Conservation (phyloP, 2,329 filamentous ascomycete species). For the Colletotrichum coccodes region DNA sequence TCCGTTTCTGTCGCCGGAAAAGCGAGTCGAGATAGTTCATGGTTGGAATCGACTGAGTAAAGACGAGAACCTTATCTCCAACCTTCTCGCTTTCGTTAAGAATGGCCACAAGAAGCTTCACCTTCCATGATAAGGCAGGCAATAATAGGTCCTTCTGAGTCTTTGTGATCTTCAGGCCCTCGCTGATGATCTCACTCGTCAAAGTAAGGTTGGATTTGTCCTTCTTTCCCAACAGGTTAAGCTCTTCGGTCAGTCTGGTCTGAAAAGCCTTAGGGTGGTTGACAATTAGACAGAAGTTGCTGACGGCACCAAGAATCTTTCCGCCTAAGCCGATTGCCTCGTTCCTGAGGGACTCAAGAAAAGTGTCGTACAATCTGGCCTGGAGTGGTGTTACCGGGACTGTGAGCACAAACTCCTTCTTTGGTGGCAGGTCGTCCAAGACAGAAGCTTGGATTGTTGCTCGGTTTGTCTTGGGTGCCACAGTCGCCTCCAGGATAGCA, state of each 20-base stretch:
- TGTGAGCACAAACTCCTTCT: slow-evolving; percentile 84
- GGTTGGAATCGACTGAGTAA: slow-evolving; percentile 77
- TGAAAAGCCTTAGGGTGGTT: slow-evolving; percentile 63
- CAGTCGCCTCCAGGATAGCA: slow-evolving; percentile 74
- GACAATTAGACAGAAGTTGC: slow-evolving; percentile 58
- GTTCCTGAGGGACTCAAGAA: slow-evolving; percentile 42
- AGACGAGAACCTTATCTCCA: slow-evolving; percentile 82
- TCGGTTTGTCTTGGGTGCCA: slow-evolving; percentile 83
- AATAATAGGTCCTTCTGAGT: slow-evolving; percentile 52
- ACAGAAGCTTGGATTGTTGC: slow-evolving; percentile 74
- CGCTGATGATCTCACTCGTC: slow-evolving; percentile 14
- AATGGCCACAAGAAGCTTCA: slow-evolving; percentile 74
- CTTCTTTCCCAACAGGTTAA: slow-evolving; percentile 6
- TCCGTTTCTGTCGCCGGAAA: slow-evolving; percentile 60
- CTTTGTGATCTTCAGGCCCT: slow-evolving; percentile 48
- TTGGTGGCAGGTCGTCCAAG: slow-evolving; percentile 74
- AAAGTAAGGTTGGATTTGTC: slow-evolving; percentile 16
- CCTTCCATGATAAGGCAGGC: slow-evolving; percentile 72
- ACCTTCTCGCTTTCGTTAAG: slow-evolving; percentile 69
- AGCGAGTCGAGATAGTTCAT: slow-evolving; percentile 75
- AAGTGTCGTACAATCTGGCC: slow-evolving; percentile 66
- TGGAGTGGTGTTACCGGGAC: slow-evolving; percentile 77
- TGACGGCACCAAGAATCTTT: slow-evolving; percentile 47
- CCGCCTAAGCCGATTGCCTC: slow-evolving; percentile 2
- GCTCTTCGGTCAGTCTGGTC: slow-evolving; percentile 42